Base-by-base conservation (phyloP, 495 filamentous ascomycete genomes). In the Neohortaea acidophila region DNA sequence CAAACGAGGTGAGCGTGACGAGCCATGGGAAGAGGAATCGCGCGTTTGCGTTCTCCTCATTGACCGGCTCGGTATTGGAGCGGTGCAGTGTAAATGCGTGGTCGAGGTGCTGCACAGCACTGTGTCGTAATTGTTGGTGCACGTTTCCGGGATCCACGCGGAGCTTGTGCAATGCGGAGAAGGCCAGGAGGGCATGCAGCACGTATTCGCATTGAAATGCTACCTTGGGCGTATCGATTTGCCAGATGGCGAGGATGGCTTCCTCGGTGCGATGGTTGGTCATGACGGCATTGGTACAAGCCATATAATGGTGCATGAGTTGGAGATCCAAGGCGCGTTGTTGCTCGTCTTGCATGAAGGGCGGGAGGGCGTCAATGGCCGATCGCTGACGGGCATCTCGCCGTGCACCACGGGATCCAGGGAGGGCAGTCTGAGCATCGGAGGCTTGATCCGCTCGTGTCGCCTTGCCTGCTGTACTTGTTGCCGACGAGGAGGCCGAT, bases 21-120 rank as follows among this genome's bases (percentile, higher is more conserved):
- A 48, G 18, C 45, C 45, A 48, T 7, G 45, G 39, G 25, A 48
- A 48, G 3, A 19, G 29, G 36, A 48, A 48, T 21, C 40, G 44
- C 2, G 45, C 45, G 26, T 44, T 36, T 5, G 45, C 45, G 33
- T 48, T 48, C 24, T 43, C 34, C 21, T 40, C 40, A 15, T 34
- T 44, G 12, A 36, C 37, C 10, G 32, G 28, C 8, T 12, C 22
- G 12, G 17, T 19, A 18, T 39, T 17, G 19, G 43, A 29, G 21
- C 45, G 40, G 31, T 48, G 44, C 10, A 36, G 34, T 20, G 39
- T 36, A 2, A 48, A 18, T 9, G 45, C 45, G 32, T 44, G 44
- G 45, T 48, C 45, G 2, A 48, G 26, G 21, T 48, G 45, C 24
- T 48, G 35, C 1, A 48, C 45, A n/a, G 45, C 45, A 31, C 45